phyloP scores from a whole-genome alignment of 2,329 filamentous ascomycete genomes.

The Claviceps capensis region DNA sequence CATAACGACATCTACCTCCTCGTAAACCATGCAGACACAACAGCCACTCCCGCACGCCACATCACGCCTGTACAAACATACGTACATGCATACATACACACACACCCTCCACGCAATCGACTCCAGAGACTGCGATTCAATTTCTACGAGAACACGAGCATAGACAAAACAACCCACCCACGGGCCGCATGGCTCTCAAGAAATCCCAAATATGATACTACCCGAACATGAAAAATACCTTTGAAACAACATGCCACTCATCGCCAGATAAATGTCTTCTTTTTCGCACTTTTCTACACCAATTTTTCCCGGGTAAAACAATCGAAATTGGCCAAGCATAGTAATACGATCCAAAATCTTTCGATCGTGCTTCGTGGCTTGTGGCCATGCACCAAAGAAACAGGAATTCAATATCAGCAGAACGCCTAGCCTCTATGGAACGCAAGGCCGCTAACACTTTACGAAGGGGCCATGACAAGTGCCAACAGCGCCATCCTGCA shows the following conservation, averaged over 20 bases:
- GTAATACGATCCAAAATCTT: not conserved
- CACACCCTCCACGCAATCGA: conserved; percentile 3
- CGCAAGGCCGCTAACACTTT: not conserved
- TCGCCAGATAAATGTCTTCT: no score
- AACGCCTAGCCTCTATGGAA: not conserved
- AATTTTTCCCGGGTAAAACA: no score
- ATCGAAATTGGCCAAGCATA: no score
- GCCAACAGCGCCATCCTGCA: conserved; percentile 95
- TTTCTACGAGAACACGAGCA: not conserved
- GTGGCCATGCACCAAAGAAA: not conserved
- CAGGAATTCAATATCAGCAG: not conserved
- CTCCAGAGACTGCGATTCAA: conserved; percentile 4
- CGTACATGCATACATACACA: not conserved
- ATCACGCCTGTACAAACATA: not conserved
- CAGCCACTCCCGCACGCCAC: no score
- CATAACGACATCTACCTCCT: not conserved
- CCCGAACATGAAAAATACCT: no score
- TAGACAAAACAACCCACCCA: not conserved
- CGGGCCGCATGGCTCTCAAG: no score
- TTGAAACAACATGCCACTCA: no score
- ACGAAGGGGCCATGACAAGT: conserved; percentile 55
- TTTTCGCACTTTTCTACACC: no score
- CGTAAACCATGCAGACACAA: not conserved
- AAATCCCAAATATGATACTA: not conserved
- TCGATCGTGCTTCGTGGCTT: not conserved